These are phyloP conservation scores for Phytophthora sansomeana DNA, from an alignment of 352 stramenopile genomes.

Conservation along the genomic window DNA sequence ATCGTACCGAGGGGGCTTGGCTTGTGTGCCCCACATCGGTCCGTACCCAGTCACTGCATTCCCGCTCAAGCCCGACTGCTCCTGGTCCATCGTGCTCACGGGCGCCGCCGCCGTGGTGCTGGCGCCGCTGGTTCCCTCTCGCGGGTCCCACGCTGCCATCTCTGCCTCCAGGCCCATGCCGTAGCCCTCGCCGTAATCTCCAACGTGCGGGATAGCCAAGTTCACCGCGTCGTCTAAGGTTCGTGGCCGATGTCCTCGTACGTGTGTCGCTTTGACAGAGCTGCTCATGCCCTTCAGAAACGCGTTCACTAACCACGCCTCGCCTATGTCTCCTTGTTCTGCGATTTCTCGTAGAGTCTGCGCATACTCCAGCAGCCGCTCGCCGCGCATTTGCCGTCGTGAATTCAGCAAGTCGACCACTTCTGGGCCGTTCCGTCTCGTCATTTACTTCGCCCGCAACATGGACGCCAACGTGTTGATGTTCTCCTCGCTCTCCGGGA, in stretches of 20 bases:
- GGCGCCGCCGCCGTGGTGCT: neutral
- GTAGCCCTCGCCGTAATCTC: slow-evolving; percentile 4
- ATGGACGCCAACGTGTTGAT: no score
- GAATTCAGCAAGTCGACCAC: neutral
- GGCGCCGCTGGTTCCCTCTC: neutral
- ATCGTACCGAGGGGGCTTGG: neutral
- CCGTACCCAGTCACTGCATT: neutral
- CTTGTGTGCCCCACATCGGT: neutral
- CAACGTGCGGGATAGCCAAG: neutral
- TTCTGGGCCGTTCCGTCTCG: neutral
- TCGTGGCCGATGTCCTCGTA: neutral
- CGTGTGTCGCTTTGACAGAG: neutral
- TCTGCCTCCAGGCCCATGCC: neutral
- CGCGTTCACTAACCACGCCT: slow-evolving; percentile 2
- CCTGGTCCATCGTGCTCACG: neutral
- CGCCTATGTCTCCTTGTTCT: neutral
- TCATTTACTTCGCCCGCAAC: neutral
- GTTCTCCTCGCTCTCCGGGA: no score
- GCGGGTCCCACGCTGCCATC: neutral
- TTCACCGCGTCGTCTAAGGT: neutral
- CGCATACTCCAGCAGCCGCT: slow-evolving; percentile 7
- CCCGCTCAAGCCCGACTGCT: neutral
- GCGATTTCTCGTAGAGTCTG: neutral
- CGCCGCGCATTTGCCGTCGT: neutral
- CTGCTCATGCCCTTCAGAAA: slow-evolving; percentile 2